Evolutionary conservation across 208 protist genomes (phyloP), one percentile per base, ranked within the genome.

Genomic region (Trypanosoma caninum): DNA sequence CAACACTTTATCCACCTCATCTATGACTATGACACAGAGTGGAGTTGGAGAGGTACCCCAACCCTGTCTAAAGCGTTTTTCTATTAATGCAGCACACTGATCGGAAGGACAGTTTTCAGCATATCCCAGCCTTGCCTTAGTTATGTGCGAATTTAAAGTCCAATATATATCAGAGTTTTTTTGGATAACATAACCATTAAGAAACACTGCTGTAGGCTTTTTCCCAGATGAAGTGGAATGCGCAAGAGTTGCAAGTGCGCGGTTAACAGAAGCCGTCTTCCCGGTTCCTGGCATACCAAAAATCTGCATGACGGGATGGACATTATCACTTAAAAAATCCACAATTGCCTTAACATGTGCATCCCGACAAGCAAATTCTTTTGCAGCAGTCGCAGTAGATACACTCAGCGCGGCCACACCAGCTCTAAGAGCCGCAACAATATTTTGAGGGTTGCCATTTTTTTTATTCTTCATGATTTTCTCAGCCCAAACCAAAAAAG

Each of bases 241-340:
- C 0, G 75, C 82, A 50, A 92, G 33, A 35, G 76, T 69, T 10
- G 85, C 30, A 38, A 95, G 59, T 0, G 83, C 89, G 41, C 84
- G 75, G 45, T 92, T 81, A 0, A 95, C 80, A 8, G 86, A 89
- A 0, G 86, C 85, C 7, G 89, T 93, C 59, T 95, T 95, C 20
- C 89, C 89, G 5, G 89, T 95, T 22, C 89, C 89, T 20, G 89
- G 89, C 89, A 95, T 95, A 10, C 89, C 89, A 57, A 91, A 95
- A 47, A 95, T 72, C 44, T 95, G 89, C 74, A 95, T 87, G 0
- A 87, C 89, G 73, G 84, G 76, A 47, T 90, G 72, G 30, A 82
- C 79, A 30, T 51, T 59, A 31, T 87, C 82, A 33, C 69, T 68
- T 0, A 95, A 57, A 65, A 95, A 95, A 33, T 77, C 70, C 23